Base-by-base conservation (phyloP, 1,139 yeast species). In the Casaregolazyma suthepensis region DNA sequence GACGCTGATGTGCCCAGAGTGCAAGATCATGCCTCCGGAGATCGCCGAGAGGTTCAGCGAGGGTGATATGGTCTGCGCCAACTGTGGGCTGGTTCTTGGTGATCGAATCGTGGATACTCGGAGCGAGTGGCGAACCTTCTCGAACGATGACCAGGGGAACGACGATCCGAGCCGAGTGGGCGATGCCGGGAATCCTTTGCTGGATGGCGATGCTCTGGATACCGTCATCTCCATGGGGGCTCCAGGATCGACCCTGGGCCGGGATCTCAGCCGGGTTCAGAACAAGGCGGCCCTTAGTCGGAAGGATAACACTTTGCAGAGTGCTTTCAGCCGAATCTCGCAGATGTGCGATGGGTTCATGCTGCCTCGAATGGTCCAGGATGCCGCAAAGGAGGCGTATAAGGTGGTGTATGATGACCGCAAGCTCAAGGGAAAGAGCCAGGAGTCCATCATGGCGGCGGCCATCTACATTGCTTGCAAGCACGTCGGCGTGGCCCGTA, bases 141-240 rank as follows among this genome's bases (percentile, higher is more conserved):
- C 76, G 48, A 93, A 93, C 69, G 99, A 93, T 69, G 99, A 93
- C 69, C 98, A 91, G 71, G 94, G 93, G 61, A 96, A 96, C 63
- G 98, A 90, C 67, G 99, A 93, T 69, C 99, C 99, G 3, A 85
- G 95, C 63, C 98, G 99, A 87, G 99, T 93, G 59, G 99, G 99
- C 70, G 98, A 91, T 66, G 98, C 98, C 2, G 86, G 94, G n/a
- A 91, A 91, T 67, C 97, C 98, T 13, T 74, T 91, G 57, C 76
- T 94, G 63, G 98, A 91, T 65, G 87, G 95, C 23, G 94, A 87
- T 63, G 95, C 90, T 70, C 82, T 93, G 56, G 90, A 96, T 19
- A 93, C 99, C 4, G 83, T 91, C 77, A 94, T 93, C 57, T 88
- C 97, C 20, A 83, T 85, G 57, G 89, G 85, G 35, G 89, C 87